Evolutionary conservation across 495 filamentous ascomycete species (phyloP).

Genomic region (Xylaria castorea): DNA sequence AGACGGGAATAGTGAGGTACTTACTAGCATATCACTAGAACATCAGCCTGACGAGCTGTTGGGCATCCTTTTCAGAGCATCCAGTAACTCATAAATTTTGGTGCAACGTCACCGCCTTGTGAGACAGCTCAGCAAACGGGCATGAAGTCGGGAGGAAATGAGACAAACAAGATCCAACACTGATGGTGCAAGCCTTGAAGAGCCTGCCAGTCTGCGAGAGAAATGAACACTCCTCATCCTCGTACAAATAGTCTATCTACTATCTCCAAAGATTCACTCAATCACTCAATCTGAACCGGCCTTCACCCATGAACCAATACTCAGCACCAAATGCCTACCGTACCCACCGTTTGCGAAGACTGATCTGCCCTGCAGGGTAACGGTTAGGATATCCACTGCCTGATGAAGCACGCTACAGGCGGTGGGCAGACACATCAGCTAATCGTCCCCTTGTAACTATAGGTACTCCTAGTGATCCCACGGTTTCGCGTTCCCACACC

Average conservation of each 20-base stretch:
- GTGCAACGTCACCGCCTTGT: neutral
- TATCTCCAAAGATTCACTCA: neutral
- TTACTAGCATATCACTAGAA: neutral
- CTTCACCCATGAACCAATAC: neutral
- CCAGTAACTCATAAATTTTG: neutral
- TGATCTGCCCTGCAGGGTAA: neutral
- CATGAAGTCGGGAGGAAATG: neutral
- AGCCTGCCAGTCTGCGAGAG: neutral
- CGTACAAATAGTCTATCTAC: neutral
- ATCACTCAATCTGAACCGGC: neutral
- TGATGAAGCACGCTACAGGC: neutral
- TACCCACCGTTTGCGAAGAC: slow-evolving; percentile 1
- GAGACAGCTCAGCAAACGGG: slow-evolving; percentile 5
- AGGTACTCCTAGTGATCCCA: slow-evolving; percentile 14
- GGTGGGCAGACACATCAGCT: neutral
- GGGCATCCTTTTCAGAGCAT: neutral
- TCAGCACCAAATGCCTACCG: neutral
- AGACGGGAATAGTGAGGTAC: neutral
- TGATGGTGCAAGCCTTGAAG: neutral
- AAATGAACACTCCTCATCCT: neutral
- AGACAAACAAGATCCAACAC: neutral
- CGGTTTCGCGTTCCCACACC: neutral
- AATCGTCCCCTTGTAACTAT: neutral
- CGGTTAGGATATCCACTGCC: neutral
- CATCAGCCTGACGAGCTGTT: too few species aligned